Evolutionary conservation across 2,329 filamentous ascomycete species (phyloP), one percentile per base, ranked within the genome.

Genomic region (Aspergillus pseudonomiae): DNA sequence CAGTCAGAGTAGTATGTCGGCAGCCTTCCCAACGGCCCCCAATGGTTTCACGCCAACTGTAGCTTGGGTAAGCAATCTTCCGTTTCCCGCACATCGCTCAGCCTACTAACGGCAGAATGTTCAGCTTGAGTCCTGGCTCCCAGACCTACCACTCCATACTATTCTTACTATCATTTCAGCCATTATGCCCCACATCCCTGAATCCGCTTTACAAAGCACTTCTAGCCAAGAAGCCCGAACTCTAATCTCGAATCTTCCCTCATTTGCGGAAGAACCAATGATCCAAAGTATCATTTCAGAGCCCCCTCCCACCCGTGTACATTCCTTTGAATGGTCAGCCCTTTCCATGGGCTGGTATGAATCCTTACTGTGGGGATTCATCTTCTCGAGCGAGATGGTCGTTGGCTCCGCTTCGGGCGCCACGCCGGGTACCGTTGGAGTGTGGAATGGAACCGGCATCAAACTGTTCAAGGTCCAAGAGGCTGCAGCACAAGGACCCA

Each of bases 271-370:
- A n/a, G 79, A 82, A 48, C 80, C 90, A 1, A 84, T 86, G 57
- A 81, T 96, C 50, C 85, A 88, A 11, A 89, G 88, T 10, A 87
- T 97, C 43, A 74, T 82, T n/a, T 74, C 77, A 0, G 93, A 97
- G 53, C 86, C 91, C 0, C 88, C 88, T 1, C 84, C 90, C 0
- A 85, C 92, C 59, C 86, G 91, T 36, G 90, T 95, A 19, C 94
- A 97, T 74, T 90, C 92, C 16, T 98, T 98, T 73, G 93, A 97
- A 79, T 98, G 94, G 94, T 94, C 93, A 3, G 89, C 92, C 0
- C 83, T 97, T 39, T 91, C 92, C 0, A 84, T 98, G 57, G 94
- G 94, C 56, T 98, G 95, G 95, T 97, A 98, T 77, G 93, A 97
- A 78, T 94, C 92, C 6, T 83, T 98, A 14, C 84, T 99, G 11